A percentile compares a stretch with the other conserved stretches of the same genome.
These are phyloP conservation scores for Larix kaempferi DNA, from an alignment of 75 land plant species.

Conservation along the genomic window DNA sequence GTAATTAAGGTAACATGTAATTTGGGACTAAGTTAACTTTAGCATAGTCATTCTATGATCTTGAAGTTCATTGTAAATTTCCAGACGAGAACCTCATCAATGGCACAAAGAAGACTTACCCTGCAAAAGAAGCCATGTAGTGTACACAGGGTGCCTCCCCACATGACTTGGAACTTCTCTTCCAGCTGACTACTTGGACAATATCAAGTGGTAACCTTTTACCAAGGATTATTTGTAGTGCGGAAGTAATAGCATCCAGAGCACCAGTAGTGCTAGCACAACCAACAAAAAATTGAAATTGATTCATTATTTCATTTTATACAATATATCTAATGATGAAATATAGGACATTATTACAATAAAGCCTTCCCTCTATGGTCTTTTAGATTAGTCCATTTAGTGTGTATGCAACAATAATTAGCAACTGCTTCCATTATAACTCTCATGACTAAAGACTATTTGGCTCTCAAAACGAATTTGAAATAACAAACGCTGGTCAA, in stretches of 20 bases:
- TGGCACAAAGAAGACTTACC: constrained; percentile 44
- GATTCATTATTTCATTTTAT: no score
- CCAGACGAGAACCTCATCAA: not conserved
- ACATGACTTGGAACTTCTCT: constrained; percentile 24
- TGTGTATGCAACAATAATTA: not conserved
- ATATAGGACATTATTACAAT: no score
- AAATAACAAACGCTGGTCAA: no score
- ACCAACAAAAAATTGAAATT: no score
- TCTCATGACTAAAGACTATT: no score
- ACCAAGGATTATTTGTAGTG: constrained; percentile 87
- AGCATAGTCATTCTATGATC: not conserved
- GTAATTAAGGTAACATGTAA: not conserved
- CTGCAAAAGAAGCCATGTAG: constrained; percentile 90
- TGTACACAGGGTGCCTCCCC: constrained; percentile 59
- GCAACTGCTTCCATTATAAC: not conserved
- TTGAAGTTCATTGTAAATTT: not conserved
- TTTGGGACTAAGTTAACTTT: not conserved
- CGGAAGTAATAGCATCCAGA: constrained; percentile 85
- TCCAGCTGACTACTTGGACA: constrained; percentile 81
- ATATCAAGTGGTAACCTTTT: constrained; percentile 75
- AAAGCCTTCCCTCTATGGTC: no score
- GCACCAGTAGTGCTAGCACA: constrained; percentile 78
- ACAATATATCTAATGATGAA: no score
- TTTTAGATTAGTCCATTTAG: not conserved
- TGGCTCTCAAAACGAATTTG: no score